phyloP scores from a whole-genome alignment of 352 stramenopile species.

The Elongisporangium senticosum region DNA sequence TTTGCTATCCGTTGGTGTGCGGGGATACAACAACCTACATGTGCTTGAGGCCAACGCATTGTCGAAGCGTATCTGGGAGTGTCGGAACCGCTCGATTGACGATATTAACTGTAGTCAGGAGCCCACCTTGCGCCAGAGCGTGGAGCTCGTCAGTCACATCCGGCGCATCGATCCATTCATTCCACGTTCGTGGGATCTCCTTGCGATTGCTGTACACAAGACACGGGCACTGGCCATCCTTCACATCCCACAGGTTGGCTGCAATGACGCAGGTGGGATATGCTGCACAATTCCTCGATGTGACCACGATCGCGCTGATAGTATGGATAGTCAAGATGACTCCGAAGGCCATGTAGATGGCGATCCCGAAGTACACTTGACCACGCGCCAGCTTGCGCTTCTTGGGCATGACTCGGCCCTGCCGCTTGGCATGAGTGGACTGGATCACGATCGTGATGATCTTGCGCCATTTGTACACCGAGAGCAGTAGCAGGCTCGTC shows the following conservation, averaged over 20 bases:
- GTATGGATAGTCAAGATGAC: constrained; percentile 16
- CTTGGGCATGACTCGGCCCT: constrained; percentile 6
- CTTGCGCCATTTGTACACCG: constrained; percentile 46
- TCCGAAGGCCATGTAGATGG: constrained; percentile 23
- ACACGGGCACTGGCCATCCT: constrained; percentile 21
- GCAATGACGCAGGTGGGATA: constrained; percentile 29
- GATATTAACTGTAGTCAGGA: constrained; percentile 37
- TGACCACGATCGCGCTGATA: not conserved
- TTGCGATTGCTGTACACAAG: constrained; percentile 32
- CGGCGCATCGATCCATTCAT: constrained; percentile 28
- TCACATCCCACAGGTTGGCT: constrained; percentile 33
- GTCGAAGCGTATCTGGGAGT: constrained; percentile 26
- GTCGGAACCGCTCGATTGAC: constrained; percentile 31
- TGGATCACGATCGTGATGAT: constrained; percentile 31
- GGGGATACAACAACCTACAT: constrained; percentile 5
- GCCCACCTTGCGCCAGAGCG: constrained; percentile 17
- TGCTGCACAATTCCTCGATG: constrained; percentile 11
- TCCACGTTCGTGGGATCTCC: constrained; percentile 18
- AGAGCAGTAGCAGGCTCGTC: constrained; percentile 29
- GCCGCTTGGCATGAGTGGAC: constrained; percentile 11
- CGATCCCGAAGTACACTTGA: constrained; percentile 24
- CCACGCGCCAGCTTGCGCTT: constrained; percentile 20
- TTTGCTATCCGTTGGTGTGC: too few relatives aligned
- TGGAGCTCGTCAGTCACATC: constrained; percentile 21
- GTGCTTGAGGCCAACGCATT: constrained; percentile 20